A percentile compares a stretch with the other conserved stretches of the same genome.
Evolutionary conservation across 2,329 filamentous ascomycete species (phyloP).

Genomic region (Penicillium verrucosum): DNA sequence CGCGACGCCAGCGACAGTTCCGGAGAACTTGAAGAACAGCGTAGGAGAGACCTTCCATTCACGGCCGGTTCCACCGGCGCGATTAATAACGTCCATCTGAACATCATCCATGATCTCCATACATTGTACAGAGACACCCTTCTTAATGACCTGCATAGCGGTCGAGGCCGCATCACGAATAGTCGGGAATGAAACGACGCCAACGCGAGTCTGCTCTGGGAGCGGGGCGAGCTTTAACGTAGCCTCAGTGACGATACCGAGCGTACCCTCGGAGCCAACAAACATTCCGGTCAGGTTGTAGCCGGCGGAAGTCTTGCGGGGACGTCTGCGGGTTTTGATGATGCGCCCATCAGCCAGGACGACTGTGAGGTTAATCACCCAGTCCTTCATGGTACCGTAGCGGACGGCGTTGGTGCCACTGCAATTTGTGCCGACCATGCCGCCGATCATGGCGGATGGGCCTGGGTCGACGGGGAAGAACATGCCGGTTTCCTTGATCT

Average conservation of each 20-base stretch:
- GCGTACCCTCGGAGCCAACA: constrained; percentile 67
- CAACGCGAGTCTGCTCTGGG: constrained; percentile 63
- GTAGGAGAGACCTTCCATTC: constrained; percentile 42
- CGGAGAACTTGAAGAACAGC: constrained; percentile 60
- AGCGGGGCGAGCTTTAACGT: constrained; percentile 66
- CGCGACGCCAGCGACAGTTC: constrained; percentile 71
- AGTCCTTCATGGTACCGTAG: constrained; percentile 75
- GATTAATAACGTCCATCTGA: constrained; percentile 65
- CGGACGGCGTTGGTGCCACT: constrained; percentile 59
- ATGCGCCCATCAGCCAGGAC: constrained; percentile 66
- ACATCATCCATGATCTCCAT: constrained; percentile 63
- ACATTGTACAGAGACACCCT: constrained; percentile 64
- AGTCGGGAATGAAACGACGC: constrained; percentile 59
- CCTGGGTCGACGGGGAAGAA: constrained; percentile 92
- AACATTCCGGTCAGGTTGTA: constrained; percentile 70
- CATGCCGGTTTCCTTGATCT: constrained; percentile 68
- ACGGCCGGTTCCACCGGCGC: constrained; percentile 58
- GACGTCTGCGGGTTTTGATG: constrained; percentile 59
- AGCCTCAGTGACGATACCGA: constrained; percentile 68
- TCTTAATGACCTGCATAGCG: constrained; percentile 62
- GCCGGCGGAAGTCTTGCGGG: constrained; percentile 66
- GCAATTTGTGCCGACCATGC: constrained; percentile 67
- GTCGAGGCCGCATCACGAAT: constrained; percentile 62
- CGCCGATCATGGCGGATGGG: constrained; percentile 57
- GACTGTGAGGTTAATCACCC: constrained; percentile 68